Evolutionary conservation across 768 basidiomycete genomes (phyloP).

Genomic region (Tylopilus felleus): DNA sequence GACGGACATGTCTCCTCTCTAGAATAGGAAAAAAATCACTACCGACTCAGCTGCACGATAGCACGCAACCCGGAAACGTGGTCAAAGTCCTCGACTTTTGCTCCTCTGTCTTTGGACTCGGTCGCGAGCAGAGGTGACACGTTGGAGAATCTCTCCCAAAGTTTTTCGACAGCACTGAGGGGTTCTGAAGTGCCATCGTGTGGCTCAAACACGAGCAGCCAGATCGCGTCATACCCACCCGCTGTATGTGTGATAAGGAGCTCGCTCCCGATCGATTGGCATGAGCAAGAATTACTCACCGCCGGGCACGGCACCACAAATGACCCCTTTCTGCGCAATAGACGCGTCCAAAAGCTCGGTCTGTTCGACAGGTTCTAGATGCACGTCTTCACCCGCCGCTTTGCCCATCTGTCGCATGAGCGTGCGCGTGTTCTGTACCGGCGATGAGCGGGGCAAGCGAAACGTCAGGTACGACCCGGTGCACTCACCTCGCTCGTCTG

Average conservation of each 20-base stretch:
- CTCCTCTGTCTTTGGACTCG: constrained; percentile 68
- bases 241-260: constrained; percentile 47
- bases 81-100: constrained; percentile 58
- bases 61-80: constrained; percentile 52
- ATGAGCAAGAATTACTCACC: constrained; percentile 48
- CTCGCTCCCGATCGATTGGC: neutral
- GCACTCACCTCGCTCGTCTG: constrained; percentile 51
- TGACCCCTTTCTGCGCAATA: constrained; percentile 72
- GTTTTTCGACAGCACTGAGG: constrained; percentile 56
- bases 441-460: neutral
- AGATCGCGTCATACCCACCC: constrained; percentile 96
- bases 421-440: constrained; percentile 61
- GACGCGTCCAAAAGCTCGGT: constrained; percentile 80
- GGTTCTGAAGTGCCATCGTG: constrained; percentile 47
- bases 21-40: constrained; percentile 4
- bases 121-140: constrained; percentile 71
- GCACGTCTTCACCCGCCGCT: constrained; percentile 55
- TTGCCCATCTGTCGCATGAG: constrained; percentile 86
- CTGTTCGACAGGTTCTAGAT: constrained; percentile 90
- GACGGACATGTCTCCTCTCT: constrained; percentile 8
- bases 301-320: constrained; percentile 95
- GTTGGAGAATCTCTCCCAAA: constrained; percentile 60
- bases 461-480: neutral
- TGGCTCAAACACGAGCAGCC: constrained; percentile 80
- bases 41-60: constrained; percentile 28